Evolutionary conservation across 768 basidiomycete genomes (phyloP).

Genomic region (Sistotremastrum niveocremeum): DNA sequence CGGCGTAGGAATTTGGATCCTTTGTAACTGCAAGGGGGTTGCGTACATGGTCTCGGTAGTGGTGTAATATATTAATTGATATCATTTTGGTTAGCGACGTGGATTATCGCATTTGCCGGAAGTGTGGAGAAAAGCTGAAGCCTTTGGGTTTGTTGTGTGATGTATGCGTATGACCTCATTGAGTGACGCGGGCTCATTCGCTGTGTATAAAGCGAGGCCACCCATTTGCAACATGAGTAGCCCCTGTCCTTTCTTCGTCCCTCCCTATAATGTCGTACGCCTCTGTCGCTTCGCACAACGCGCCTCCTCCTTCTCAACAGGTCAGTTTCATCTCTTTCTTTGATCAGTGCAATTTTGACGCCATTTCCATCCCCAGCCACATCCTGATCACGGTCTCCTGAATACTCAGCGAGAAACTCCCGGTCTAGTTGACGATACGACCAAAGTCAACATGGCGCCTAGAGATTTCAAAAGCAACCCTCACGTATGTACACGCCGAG

Average conservation of each 20-base stretch:
- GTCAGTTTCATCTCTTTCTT: conserved; percentile 12
- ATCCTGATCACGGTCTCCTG: conserved; percentile 49
- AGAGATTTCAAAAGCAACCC: conserved; percentile 36
- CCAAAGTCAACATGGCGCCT: conserved; percentile 45
- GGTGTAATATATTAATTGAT: neutral
- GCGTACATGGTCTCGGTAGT: neutral
- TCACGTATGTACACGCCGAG: conserved; percentile 20
- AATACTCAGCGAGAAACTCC: conserved; percentile 31
- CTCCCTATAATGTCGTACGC: conserved; percentile 53
- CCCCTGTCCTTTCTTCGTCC: too few relatives aligned
- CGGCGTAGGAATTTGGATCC: conserved; percentile 35
- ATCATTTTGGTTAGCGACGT: neutral
- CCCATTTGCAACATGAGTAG: too few relatives aligned
- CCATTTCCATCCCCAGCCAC: conserved; percentile 29
- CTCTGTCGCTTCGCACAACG: conserved; percentile 46
- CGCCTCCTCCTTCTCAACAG: conserved; percentile 32
- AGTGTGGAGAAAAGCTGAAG: too few relatives aligned
- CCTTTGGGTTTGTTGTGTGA: too few relatives aligned
- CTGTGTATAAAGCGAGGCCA: too few relatives aligned
- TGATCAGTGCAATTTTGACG: neutral
- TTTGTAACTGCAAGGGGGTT: neutral
- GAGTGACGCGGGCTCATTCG: too few relatives aligned
- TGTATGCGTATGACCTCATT: too few relatives aligned
- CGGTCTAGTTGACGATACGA: conserved; percentile 28
- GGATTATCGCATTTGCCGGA: neutral